Conservation (phyloP, 2,329 filamentous ascomycete species). For the Trichoderma polysporum region DNA sequence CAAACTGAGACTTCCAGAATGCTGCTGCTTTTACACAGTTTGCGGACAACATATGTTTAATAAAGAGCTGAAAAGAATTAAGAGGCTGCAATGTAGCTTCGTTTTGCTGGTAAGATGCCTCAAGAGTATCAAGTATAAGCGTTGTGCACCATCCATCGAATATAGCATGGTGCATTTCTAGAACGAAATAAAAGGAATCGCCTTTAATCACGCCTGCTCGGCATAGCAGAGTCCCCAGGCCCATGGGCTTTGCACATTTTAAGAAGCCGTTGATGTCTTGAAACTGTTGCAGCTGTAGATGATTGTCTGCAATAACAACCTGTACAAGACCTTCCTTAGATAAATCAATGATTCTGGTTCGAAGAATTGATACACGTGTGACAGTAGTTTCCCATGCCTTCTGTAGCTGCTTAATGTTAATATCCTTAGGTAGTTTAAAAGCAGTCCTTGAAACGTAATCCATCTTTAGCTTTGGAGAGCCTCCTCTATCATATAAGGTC, state of each 20-base stretch:
- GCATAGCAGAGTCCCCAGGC: slow-evolving; percentile 5
- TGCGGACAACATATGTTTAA: background rate
- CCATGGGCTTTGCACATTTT: background rate
- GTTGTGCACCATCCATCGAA: slow-evolving; percentile 6
- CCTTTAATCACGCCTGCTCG: background rate
- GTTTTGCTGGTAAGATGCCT: background rate
- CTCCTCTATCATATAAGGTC: background rate
- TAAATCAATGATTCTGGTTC: slow-evolving; percentile 8
- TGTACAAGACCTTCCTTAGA: background rate
- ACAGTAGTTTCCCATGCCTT: slow-evolving; percentile 1
- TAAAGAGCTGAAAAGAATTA: slow-evolving; percentile 2
- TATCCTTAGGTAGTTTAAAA: background rate
- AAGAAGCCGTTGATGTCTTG: background rate
- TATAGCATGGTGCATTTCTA: slow-evolving; percentile 12
- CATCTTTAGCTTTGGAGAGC: background rate
- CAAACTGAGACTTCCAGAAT: slow-evolving; percentile 13
- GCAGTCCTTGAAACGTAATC: slow-evolving; percentile 3
- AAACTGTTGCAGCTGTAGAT: background rate
- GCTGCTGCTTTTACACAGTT: background rate
- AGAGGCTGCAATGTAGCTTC: background rate
- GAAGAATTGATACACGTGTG: background rate
- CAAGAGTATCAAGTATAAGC: background rate
- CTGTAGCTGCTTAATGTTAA: background rate
- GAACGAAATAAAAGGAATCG: background rate
- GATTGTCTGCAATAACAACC: background rate